These are phyloP conservation scores for Acanthamoeba sp. DNA, from an alignment of 208 protist genomes.

Conservation along the genomic window DNA sequence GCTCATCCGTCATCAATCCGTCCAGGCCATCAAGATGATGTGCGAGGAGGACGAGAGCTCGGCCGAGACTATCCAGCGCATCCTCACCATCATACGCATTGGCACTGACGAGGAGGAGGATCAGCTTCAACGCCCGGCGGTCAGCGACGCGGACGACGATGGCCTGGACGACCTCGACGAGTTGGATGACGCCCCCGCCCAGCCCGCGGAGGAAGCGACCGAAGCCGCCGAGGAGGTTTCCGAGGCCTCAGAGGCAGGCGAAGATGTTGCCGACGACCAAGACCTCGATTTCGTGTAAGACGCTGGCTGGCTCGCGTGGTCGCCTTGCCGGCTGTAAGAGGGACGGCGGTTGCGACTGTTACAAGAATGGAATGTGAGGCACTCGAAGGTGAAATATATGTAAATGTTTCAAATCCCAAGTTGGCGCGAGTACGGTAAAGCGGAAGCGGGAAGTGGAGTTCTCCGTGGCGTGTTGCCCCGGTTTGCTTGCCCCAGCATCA, in stretches of 20 bases:
- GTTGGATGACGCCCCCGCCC: background rate
- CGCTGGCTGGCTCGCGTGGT: background rate
- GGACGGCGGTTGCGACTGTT: too few species aligned
- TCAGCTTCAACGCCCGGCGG: background rate
- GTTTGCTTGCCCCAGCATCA: too few species aligned
- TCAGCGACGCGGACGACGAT: background rate
- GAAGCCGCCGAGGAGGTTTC: background rate
- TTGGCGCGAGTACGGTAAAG: too few species aligned
- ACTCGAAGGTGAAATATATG: too few species aligned
- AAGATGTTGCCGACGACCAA: background rate
- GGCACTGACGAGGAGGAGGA: background rate
- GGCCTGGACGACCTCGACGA: background rate
- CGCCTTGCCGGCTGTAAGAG: background rate
- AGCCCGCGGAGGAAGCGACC: background rate
- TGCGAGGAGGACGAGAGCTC: background rate
- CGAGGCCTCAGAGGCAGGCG: background rate
- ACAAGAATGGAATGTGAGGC: too few species aligned
- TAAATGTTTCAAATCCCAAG: too few species aligned
- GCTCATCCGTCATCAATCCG: background rate
- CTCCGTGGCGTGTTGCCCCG: too few species aligned
- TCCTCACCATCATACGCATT: background rate
- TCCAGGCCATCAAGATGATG: conserved; percentile 18
- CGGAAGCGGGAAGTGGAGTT: too few species aligned
- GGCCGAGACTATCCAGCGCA: background rate
- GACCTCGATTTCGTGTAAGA: background rate